These are phyloP conservation scores for Ananas comosus DNA, from an alignment of 176 grass and related monocot genomes.

Conservation along the genomic window DNA sequence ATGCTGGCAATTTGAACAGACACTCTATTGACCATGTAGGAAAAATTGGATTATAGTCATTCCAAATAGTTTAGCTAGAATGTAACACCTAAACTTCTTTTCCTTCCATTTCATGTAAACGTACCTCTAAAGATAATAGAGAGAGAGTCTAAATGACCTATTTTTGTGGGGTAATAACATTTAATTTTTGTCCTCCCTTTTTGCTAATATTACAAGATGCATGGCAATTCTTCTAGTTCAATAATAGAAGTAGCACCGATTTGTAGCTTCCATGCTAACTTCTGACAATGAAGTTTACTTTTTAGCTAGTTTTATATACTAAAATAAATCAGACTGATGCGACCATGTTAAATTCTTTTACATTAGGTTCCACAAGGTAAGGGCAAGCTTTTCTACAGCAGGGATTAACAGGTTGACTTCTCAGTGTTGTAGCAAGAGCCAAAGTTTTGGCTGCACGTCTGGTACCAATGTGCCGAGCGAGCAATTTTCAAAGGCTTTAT, in stretches of 20 bases:
- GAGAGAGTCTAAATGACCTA: not conserved
- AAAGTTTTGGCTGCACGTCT: constrained; percentile 20
- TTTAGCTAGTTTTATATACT: not conserved
- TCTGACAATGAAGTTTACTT: not conserved
- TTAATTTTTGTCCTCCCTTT: too few species aligned
- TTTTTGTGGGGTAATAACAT: too few species aligned
- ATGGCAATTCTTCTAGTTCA: too few species aligned
- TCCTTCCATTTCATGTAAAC: too few species aligned
- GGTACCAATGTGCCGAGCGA: constrained; percentile 26
- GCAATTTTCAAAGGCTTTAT: constrained; percentile 52
- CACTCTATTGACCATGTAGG: too few species aligned
- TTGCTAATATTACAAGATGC: too few species aligned
- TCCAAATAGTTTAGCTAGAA: too few species aligned
- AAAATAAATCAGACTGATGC: not conserved
- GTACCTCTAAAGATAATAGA: too few species aligned
- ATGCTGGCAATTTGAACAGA: too few species aligned
- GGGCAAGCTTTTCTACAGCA: constrained; percentile 26
- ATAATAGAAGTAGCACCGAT: too few species aligned
- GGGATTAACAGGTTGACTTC: constrained; percentile 25
- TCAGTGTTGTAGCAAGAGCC: constrained; percentile 25
- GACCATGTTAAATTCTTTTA: constrained; percentile 1
- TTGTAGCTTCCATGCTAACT: not conserved
- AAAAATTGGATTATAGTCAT: too few species aligned
- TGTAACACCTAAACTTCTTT: too few species aligned
- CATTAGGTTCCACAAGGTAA: constrained; percentile 75